Conservation (phyloP, 257 asterid species). For the Rhazya stricta region DNA sequence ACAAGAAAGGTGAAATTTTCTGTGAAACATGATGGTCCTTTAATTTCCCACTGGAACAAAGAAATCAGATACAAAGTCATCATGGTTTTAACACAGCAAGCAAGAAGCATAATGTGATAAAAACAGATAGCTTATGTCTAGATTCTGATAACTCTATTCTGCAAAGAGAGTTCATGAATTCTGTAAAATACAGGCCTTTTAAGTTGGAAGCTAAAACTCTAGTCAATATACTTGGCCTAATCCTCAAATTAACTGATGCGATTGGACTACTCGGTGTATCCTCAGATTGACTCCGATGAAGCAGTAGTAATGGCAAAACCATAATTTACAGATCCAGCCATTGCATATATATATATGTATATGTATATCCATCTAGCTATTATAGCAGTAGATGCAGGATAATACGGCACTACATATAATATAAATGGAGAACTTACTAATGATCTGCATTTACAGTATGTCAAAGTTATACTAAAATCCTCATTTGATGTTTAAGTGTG, state of each 20-base stretch:
- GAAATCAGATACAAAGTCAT: slow-evolving; percentile 1
- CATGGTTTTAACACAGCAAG: background rate
- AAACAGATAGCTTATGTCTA: background rate
- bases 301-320: no score
- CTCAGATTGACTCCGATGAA: no score
- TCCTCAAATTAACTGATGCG: background rate
- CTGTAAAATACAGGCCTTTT: background rate
- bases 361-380: no score
- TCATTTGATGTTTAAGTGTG: background rate
- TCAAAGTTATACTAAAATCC: background rate
- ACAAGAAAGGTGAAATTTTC: slow-evolving; percentile 44
- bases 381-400: no score
- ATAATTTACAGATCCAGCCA: no score
- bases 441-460: no score
- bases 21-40: slow-evolving; percentile 53
- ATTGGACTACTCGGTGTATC: no score
- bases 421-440: no score
- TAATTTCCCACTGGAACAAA: slow-evolving; percentile 67
- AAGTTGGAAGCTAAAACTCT: background rate
- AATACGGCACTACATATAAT: no score
- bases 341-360: no score
- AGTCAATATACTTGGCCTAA: background rate
- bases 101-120: background rate
- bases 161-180: background rate
- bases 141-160: background rate